A percentile compares a stretch with the other conserved stretches of the same genome.
phyloP scores from a whole-genome alignment of 2,329 filamentous ascomycete species.

The Plenodomus tracheiphilus region DNA sequence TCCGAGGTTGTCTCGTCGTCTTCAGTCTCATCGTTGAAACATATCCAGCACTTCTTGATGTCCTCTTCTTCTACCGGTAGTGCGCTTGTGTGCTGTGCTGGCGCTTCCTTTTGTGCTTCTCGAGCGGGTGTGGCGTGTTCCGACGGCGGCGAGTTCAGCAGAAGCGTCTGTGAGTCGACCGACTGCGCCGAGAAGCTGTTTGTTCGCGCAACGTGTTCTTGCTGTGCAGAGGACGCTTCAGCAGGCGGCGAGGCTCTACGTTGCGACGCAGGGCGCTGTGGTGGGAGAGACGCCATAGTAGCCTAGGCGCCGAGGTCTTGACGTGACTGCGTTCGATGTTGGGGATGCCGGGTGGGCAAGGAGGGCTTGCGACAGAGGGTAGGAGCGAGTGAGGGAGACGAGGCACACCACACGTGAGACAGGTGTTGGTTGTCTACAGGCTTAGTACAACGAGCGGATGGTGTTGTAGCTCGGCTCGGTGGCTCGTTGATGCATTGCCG shows the following conservation, averaged over 20 bases:
- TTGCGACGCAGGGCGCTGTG: constrained; percentile 41
- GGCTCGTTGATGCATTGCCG: constrained; percentile 24
- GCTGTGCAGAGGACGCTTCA: constrained; percentile 19
- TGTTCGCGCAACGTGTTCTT: constrained; percentile 27
- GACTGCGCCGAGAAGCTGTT: constrained; percentile 46
- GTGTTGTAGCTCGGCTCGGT: constrained; percentile 11
- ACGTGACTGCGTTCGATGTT: not conserved
- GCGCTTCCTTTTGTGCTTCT: constrained; percentile 18
- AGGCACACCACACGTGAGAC: too few species aligned
- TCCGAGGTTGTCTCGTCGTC: constrained; percentile 62
- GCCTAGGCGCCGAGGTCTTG: not conserved
- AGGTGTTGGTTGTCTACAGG: not conserved
- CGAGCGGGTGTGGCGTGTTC: constrained; percentile 12
- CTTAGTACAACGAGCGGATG: too few species aligned
- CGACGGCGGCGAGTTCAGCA: constrained; percentile 43
- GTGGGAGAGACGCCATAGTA: constrained; percentile 49
- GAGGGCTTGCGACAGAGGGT: too few species aligned
- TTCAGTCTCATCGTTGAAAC: constrained; percentile 67
- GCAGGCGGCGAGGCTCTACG: constrained; percentile 34
- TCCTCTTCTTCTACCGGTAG: constrained; percentile 34
- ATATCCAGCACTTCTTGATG: constrained; percentile 68
- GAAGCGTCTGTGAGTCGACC: constrained; percentile 52
- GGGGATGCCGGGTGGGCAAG: not conserved
- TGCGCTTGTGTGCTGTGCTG: constrained; percentile 8
- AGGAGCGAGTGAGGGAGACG: not conserved